phyloP scores from a whole-genome alignment of 768 basidiomycete species.

The Trametes cingulata region DNA sequence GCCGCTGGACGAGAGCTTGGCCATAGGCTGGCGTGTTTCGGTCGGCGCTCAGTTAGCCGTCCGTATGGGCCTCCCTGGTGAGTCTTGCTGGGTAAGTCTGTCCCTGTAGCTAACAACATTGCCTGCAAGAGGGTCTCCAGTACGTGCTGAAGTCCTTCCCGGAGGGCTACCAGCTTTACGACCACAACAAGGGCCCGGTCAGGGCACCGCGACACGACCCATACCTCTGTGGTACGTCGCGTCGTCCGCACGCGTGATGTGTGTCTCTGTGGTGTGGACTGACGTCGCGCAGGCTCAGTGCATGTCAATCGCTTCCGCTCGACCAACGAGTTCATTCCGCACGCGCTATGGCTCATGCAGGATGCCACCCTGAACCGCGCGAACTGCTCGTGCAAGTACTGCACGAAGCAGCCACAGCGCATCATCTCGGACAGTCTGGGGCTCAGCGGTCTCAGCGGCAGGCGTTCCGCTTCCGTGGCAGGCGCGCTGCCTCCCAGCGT shows the following conservation, averaged over 20 bases:
- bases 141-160: constrained; percentile 72
- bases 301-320: constrained; percentile 66
- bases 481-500: not conserved
- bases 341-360: constrained; percentile 75
- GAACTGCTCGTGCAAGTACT: constrained; percentile 78
- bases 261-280: not conserved
- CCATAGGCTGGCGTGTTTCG: constrained; percentile 54
- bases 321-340: constrained; percentile 82
- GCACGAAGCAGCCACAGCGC: constrained; percentile 65
- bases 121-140: constrained; percentile 43
- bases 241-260: not conserved
- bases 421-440: constrained; percentile 67
- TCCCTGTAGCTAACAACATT: not conserved
- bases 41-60: constrained; percentile 45
- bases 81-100: constrained; percentile 18
- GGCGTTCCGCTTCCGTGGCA: constrained; percentile 31
- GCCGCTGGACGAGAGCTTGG: constrained; percentile 47
- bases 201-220: constrained; percentile 65
- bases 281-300: constrained; percentile 38
- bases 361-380: constrained; percentile 48
- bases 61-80: constrained; percentile 52
- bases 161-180: constrained; percentile 65
- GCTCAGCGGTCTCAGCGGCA: constrained; percentile 37
- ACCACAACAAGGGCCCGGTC: constrained; percentile 69
- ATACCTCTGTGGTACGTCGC: constrained; percentile 68